Conservation (phyloP, 208 protist genomes). For the Lotmaria passim region DNA sequence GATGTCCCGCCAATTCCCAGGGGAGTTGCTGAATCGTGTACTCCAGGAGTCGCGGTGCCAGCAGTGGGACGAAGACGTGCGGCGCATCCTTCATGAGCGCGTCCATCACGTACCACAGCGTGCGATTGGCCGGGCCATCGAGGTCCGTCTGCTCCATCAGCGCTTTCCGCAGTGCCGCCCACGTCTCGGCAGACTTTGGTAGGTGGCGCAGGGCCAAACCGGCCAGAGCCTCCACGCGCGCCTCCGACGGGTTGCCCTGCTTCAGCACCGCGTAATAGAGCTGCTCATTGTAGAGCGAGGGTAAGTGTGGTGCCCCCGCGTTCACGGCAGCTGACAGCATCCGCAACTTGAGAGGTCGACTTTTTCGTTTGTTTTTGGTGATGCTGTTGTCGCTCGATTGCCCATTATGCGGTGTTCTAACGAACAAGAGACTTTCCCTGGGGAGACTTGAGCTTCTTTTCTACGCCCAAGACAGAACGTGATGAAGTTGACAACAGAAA, state of each 20-base stretch:
- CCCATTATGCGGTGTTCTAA: too few relatives aligned
- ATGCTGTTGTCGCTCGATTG: too few relatives aligned
- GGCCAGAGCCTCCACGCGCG: conserved; percentile 62
- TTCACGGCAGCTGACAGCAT: background rate
- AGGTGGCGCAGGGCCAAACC: conserved; percentile 66
- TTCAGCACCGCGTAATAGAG: conserved; percentile 63
- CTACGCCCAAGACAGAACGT: too few relatives aligned
- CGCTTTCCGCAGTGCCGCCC: conserved; percentile 67
- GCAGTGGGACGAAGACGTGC: conserved; percentile 76
- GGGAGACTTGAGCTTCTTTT: too few relatives aligned
- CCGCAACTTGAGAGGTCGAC: background rate
- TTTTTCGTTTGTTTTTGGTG: too few relatives aligned
- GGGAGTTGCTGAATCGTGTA: conserved; percentile 78
- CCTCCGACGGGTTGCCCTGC: conserved; percentile 53
- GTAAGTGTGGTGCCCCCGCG: conserved; percentile 8
- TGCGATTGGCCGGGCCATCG: conserved; percentile 50
- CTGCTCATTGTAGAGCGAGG: conserved; percentile 49
- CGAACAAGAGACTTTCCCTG: too few relatives aligned
- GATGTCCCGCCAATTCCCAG: conserved; percentile 37
- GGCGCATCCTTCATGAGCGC: conserved; percentile 76
- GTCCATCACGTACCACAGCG: conserved; percentile 81
- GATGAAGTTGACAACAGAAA: too few relatives aligned
- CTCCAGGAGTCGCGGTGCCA: conserved; percentile 67
- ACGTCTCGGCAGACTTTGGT: conserved; percentile 56
- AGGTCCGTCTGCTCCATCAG: conserved; percentile 56